phyloP scores from a whole-genome alignment of 805 yeast genomes.

The Zygoascus ofunaensis region DNA sequence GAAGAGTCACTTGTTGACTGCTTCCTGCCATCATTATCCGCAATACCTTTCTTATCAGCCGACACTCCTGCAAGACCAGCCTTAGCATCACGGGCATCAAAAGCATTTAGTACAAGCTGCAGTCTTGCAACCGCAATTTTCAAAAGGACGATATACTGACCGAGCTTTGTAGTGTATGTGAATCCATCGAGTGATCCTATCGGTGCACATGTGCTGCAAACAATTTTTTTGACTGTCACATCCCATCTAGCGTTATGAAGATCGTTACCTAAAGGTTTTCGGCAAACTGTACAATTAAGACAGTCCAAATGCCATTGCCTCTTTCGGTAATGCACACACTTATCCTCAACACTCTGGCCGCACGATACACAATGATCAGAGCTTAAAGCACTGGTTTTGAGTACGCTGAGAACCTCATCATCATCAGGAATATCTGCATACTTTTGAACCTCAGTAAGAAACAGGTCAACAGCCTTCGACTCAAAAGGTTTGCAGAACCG shows the following conservation, averaged over 20 bases:
- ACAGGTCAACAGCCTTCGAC: conserved; percentile 45
- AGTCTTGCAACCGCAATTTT: conserved; percentile 75
- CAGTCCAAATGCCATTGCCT: conserved; percentile 78
- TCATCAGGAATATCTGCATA: conserved; percentile 29
- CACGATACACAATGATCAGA: conserved; percentile 74
- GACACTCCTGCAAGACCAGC: too few species aligned
- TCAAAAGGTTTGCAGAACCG: conserved; percentile 39
- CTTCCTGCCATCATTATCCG: not conserved
- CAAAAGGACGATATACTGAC: conserved; percentile 66
- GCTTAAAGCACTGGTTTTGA: conserved; percentile 31
- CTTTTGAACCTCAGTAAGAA: conserved; percentile 44
- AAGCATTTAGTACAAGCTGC: conserved; percentile 32
- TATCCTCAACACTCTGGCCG: conserved; percentile 69
- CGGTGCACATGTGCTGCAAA: conserved; percentile 57
- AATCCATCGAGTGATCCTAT: conserved; percentile 30
- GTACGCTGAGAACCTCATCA: conserved; percentile 21
- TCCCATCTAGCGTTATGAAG: conserved; percentile 35
- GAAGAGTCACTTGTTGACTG: not conserved
- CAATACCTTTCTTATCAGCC: too few species aligned
- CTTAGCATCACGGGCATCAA: conserved; percentile 17
- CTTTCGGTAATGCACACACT: conserved; percentile 52
- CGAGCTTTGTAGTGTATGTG: conserved; percentile 51
- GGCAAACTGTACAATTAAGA: conserved; percentile 56
- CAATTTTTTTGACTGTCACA: conserved; percentile 28
- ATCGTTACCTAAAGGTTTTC: conserved; percentile 29